These are phyloP conservation scores for Entophlyctis helioformis DNA, from an alignment of 192 early-diverging fungal species.

Conservation along the genomic window DNA sequence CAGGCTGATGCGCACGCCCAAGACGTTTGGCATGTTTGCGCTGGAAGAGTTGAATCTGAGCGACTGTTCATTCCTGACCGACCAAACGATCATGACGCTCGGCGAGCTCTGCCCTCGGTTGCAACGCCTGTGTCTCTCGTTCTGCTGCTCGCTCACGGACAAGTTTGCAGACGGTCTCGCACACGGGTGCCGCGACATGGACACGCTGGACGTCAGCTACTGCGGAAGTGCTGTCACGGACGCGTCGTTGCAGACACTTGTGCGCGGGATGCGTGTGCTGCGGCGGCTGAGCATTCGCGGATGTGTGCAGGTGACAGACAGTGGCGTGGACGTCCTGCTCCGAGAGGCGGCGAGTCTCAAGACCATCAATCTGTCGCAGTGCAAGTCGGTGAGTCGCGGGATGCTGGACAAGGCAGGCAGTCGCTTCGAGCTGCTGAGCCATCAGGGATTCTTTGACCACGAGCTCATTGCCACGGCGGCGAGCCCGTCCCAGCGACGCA, in stretches of 20 bases:
- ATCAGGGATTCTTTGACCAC: no score
- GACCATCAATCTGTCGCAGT: slow-evolving; percentile 18
- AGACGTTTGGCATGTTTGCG: slow-evolving; percentile 9
- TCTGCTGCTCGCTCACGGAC: slow-evolving; percentile 69
- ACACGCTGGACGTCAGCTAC: slow-evolving; percentile 51
- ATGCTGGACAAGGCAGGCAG: no score
- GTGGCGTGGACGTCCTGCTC: slow-evolving; percentile 10
- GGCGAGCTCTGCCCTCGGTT: slow-evolving; percentile 42
- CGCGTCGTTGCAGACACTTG: slow-evolving; percentile 28
- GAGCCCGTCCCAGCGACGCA: no score
- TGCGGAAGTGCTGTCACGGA: slow-evolving; percentile 68
- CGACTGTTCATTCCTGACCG: slow-evolving; percentile 69
- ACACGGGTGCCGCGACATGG: slow-evolving; percentile 23
- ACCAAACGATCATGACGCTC: slow-evolving; percentile 43
- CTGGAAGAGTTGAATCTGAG: slow-evolving; percentile 46
- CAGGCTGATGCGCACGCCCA: no score
- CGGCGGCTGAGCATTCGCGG: slow-evolving; percentile 41
- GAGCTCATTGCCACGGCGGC: no score
- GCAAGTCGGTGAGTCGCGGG: no score
- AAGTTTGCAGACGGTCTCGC: slow-evolving; percentile 24
- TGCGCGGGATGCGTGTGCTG: slow-evolving; percentile 19
- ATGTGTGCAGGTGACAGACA: slow-evolving; percentile 33
- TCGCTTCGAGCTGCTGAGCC: no score
- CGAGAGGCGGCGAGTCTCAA: not conserved
- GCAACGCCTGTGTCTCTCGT: slow-evolving; percentile 45